Base-by-base conservation (phyloP, 257 asterid genomes). In the Paulownia fortunei region DNA sequence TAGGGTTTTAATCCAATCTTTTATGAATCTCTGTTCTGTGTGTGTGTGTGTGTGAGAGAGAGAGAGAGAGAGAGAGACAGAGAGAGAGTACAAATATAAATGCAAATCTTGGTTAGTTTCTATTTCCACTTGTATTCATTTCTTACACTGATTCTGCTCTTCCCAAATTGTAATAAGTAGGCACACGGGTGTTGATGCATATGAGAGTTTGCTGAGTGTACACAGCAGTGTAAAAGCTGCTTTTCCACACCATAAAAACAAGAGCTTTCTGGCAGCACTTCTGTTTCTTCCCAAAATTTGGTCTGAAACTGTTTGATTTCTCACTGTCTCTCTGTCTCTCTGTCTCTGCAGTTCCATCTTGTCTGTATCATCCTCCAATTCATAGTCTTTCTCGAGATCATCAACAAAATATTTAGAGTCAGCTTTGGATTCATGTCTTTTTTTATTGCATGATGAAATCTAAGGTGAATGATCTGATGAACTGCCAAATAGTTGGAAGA, bases 131-230 rank as follows among this genome's bases (percentile, higher is more conserved):
- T 54, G 27, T 60, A 60, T 60, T 60, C 6, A 58, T 37, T 30
- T 51, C 64, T 34, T 0, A 30, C 32, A 70, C 42, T 49, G 30
- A 70, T 49, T 69, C 60, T 69, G 76, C 36, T 4, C 34, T 9
- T 12, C 67, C 51, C 21, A 30, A 32, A 34, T 5, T 5, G 58
- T 26, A 73, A 61, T 61, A 18, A 62, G 66, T 60, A 71, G 27
- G 66, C 82, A 71, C 79, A 72, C 70, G 78, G 77, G 66, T 52
- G 79, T 32, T 78, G 32, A 56, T 68, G 74, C 74, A 69, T 26
- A 69, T 47, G n/a, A n/a, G 74, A 69, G 58, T 55, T 51, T 49
- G 56, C 44, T 41, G 21, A 41, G 37, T 75, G 63, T 49, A 2
- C 13, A 10, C 8, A 47, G 61, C 63, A 71, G 76, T 52, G 27